These are phyloP conservation scores for Solanum raphanifolium DNA, from an alignment of 257 asterid species.

Conservation along the genomic window DNA sequence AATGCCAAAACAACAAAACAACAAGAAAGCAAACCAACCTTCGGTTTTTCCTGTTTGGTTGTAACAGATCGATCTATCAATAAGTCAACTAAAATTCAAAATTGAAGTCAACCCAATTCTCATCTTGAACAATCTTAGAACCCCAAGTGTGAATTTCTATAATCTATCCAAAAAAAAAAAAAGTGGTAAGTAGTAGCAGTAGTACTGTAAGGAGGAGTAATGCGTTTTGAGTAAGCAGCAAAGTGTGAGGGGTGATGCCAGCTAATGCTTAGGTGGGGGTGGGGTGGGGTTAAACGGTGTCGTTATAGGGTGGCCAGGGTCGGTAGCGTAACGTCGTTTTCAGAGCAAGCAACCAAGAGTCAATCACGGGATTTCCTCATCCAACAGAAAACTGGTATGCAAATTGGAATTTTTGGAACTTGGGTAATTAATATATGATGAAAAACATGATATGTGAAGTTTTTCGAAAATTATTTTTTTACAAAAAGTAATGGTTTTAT, in stretches of 20 bases:
- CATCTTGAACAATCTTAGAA: background rate
- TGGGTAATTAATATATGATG: background rate
- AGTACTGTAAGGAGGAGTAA: background rate
- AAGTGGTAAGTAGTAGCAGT: background rate
- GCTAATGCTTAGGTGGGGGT: background rate
- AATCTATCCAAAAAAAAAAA: background rate
- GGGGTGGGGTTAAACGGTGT: background rate
- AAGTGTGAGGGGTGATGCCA: background rate
- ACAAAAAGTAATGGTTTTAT: no score
- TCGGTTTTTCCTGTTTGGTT: background rate
- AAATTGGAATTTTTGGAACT: background rate
- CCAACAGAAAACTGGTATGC: background rate
- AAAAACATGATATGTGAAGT: background rate
- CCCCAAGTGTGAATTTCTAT: background rate
- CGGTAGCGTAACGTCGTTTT: background rate
- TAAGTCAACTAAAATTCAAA: background rate
- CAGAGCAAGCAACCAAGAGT: background rate
- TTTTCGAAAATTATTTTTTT: no score
- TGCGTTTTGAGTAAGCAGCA: background rate
- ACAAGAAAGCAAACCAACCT: background rate
- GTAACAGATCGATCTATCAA: background rate
- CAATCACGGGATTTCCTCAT: slow-evolving; percentile 17
- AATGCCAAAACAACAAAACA: background rate
- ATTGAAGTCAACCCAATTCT: background rate
- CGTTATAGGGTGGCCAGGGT: background rate